These are phyloP conservation scores for Tolypocladium album DNA, from an alignment of 2,329 filamentous ascomycete species.

Conservation along the genomic window DNA sequence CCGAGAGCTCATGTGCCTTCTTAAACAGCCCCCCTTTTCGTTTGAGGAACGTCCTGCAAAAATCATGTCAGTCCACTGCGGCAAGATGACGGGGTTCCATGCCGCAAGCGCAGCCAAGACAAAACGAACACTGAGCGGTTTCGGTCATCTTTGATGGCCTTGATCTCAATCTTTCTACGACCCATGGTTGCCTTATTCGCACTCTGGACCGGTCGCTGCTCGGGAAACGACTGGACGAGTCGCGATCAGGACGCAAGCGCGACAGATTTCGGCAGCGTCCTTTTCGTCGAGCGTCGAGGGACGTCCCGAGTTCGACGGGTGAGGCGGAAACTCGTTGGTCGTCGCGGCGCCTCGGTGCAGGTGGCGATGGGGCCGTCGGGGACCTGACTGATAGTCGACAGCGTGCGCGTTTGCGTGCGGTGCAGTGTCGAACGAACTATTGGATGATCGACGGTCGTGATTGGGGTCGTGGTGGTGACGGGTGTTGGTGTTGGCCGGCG, in stretches of 20 bases:
- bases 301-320: background rate
- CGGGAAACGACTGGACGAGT: background rate
- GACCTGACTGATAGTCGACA: background rate
- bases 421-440: background rate
- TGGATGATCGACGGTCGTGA: background rate
- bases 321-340: background rate
- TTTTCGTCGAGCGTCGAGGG: background rate
- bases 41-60: slow-evolving; percentile 82
- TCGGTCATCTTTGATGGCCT: slow-evolving; percentile 96
- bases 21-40: slow-evolving; percentile 98
- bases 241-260: background rate
- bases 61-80: background rate
- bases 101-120: background rate
- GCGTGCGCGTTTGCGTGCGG: background rate
- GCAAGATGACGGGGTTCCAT: background rate
- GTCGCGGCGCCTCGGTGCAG: background rate
- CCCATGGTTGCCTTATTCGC: slow-evolving; percentile 53
- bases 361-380: background rate
- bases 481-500: background rate
- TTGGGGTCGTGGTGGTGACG: background rate
- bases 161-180: slow-evolving; percentile 99
- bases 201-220: background rate
- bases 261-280: background rate
- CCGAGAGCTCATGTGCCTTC: slow-evolving; percentile 96
- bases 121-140: slow-evolving; percentile 87